phyloP scores from a whole-genome alignment of 2,329 filamentous ascomycete genomes.

The Clarireedia monteithiana region DNA sequence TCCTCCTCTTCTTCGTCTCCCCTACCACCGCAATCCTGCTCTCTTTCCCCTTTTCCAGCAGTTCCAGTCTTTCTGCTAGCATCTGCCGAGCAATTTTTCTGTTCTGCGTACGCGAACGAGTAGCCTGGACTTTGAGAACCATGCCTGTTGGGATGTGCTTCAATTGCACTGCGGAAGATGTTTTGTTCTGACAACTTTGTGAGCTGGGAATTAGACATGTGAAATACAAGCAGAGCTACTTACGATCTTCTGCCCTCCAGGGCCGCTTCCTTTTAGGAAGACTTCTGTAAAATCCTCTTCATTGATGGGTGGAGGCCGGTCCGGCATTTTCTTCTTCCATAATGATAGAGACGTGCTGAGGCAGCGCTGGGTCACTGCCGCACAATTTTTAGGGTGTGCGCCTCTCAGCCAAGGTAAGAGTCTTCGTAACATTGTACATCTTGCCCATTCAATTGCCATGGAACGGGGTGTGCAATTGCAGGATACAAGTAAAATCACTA shows the following conservation, averaged over 20 bases:
- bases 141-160: conserved; percentile 85
- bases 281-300: conserved; percentile 75
- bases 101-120: conserved; percentile 80
- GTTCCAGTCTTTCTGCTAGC: conserved; percentile 50
- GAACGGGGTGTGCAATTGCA: background rate
- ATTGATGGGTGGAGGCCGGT: conserved; percentile 62
- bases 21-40: conserved; percentile 59
- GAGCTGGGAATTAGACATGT: background rate
- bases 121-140: conserved; percentile 90
- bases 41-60: conserved; percentile 60
- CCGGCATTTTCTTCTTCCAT: conserved; percentile 57
- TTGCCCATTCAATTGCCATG: conserved; percentile 10
- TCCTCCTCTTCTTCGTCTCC: conserved; percentile 56
- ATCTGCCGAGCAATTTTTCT: conserved; percentile 74
- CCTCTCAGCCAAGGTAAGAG: conserved; percentile 11
- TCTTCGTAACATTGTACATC: conserved; percentile 24
- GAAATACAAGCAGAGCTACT: conserved; percentile 18
- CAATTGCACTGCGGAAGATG: conserved; percentile 86
- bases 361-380: conserved; percentile 4
- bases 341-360: conserved; percentile 14
- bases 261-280: conserved; percentile 86
- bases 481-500: too few relatives aligned
- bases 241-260: conserved; percentile 93
- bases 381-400: conserved; percentile 10
- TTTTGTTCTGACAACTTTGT: conserved; percentile 68